Conservation (phyloP, 2,329 filamentous ascomycete genomes). For the Alternaria sp. region DNA sequence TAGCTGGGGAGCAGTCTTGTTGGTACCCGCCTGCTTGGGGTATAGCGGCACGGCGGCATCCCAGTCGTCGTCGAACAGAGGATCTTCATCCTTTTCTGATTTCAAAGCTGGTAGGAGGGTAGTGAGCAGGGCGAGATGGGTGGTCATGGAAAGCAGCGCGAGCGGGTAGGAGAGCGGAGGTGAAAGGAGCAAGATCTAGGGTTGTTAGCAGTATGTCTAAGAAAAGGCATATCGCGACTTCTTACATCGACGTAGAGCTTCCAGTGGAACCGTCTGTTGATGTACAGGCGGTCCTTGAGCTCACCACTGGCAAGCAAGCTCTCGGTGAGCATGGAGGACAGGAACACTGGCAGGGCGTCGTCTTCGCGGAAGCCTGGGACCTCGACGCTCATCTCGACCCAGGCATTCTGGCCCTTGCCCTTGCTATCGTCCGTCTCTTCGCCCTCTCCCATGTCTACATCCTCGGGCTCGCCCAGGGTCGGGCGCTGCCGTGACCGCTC, state of each 20-base stretch:
- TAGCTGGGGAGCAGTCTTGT: constrained; percentile 23
- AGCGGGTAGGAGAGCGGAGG: constrained; percentile 91
- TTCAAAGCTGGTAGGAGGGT: constrained; percentile 84
- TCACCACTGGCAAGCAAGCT: constrained; percentile 76
- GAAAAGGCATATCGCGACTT: background rate
- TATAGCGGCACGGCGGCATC: constrained; percentile 81
- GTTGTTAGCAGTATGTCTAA: constrained; percentile 3
- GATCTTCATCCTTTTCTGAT: constrained; percentile 92
- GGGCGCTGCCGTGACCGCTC: constrained; percentile 66
- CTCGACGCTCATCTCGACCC: constrained; percentile 91
- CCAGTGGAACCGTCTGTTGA: constrained; percentile 95
- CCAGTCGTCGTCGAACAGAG: constrained; percentile 98
- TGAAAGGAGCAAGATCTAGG: constrained; percentile 88
- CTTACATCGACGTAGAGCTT: constrained; percentile 91
- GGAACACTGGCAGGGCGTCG: constrained; percentile 84
- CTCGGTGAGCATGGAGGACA: constrained; percentile 88
- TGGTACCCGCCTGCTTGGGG: constrained; percentile 53
- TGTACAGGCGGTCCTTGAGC: constrained; percentile 73
- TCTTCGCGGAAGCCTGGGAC: constrained; percentile 91
- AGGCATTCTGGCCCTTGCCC: constrained; percentile 64
- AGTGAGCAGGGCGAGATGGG: constrained; percentile 88
- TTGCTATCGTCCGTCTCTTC: constrained; percentile 33
- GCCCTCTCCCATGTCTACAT: constrained; percentile 51
- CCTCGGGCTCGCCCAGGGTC: constrained; percentile 30
- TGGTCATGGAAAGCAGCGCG: constrained; percentile 88